Evolutionary conservation across 495 filamentous ascomycete species (phyloP), one percentile per base, ranked within the genome.

Genomic region (Paragyromitra xinjiangensis): DNA sequence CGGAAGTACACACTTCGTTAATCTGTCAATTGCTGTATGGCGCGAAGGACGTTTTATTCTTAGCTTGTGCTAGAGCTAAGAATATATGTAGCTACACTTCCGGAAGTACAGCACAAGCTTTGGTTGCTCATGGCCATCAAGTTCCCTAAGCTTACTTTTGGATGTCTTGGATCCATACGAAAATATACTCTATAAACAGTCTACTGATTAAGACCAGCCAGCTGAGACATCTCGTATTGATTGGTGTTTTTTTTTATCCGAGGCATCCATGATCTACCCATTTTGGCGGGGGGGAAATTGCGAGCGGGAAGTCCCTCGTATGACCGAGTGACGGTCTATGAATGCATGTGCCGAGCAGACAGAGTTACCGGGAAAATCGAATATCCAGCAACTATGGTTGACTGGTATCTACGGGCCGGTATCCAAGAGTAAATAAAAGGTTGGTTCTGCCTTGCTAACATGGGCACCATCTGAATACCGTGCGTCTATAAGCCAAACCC

Each of bases 241-340:
- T 24, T 42, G 14, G 14, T 0, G 16, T 42, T 42, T 59, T 11
- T 37, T n/a, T 37, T 37, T 16, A 8, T 34, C 29, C 3, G 56
- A 63, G 59, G 42, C 59, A 63, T 63, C 11, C 16, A 58, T 14
- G 34, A 22, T n/a, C 19, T 53, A 8, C 3, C 19, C 7, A 53
- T 48, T 24, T 50, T 50, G 45, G 51, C 29, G 22, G 53, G 12
- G 11, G 29, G 5, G 14, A 59, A 9, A 59, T 34, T 34, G 11
- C 29, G 56, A 5, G 56, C 26, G 19, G 14, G 22, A 9, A n/a
- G 8, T 3, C 22, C 16, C 5, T 12, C 51, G 50, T 5, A 44
- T 11, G 6, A 0, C 39, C 51, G 66, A 69, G 66, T 58, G 51
- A 69, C 58, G 8, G 12, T 12, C 6, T 44, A 45, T 69, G 50